Conservation (phyloP, 352 stramenopile genomes). For the Bremia lactucae region DNA sequence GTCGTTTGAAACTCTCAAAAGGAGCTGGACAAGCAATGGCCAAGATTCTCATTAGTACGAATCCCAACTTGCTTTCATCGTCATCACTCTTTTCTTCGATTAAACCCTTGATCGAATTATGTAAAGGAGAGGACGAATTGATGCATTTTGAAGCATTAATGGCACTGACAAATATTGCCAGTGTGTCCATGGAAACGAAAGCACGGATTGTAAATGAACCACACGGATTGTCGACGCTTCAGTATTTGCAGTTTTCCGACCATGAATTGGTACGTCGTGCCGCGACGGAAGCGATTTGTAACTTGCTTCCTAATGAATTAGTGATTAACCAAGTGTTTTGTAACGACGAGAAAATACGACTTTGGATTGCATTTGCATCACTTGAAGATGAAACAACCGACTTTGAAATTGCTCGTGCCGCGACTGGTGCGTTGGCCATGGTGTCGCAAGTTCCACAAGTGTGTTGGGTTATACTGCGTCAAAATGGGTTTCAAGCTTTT, state of each 20-base stretch:
- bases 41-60: slow-evolving; percentile 95
- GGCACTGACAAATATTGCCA: slow-evolving; percentile 95
- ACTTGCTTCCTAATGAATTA: slow-evolving; percentile 89
- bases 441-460: slow-evolving; percentile 72
- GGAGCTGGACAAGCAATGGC: slow-evolving; percentile 87
- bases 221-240: slow-evolving; percentile 60
- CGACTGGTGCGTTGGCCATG: slow-evolving; percentile 90
- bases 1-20: slow-evolving; percentile 85
- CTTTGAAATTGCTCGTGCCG: slow-evolving; percentile 87
- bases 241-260: slow-evolving; percentile 94
- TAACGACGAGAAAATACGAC: slow-evolving; percentile 86
- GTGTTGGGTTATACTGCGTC: slow-evolving; percentile 58
- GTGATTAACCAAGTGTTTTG: slow-evolving; percentile 90
- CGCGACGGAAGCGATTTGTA: slow-evolving; percentile 93
- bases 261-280: slow-evolving; percentile 94
- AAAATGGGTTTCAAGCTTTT: slow-evolving; percentile 54
- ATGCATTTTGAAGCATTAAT: slow-evolving; percentile 91
- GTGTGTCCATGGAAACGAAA: slow-evolving; percentile 90
- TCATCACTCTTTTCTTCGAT: slow-evolving; percentile 73
- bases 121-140: slow-evolving; percentile 89
- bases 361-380: slow-evolving; percentile 91
- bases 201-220: slow-evolving; percentile 66
- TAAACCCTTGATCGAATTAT: slow-evolving; percentile 86
- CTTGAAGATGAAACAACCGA: slow-evolving; percentile 88
- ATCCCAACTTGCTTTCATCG: slow-evolving; percentile 85